A percentile compares a stretch with the other conserved stretches of the same genome.
Conservation (phyloP, 2,329 filamentous ascomycete species). For the Thielaviopsis populi region DNA sequence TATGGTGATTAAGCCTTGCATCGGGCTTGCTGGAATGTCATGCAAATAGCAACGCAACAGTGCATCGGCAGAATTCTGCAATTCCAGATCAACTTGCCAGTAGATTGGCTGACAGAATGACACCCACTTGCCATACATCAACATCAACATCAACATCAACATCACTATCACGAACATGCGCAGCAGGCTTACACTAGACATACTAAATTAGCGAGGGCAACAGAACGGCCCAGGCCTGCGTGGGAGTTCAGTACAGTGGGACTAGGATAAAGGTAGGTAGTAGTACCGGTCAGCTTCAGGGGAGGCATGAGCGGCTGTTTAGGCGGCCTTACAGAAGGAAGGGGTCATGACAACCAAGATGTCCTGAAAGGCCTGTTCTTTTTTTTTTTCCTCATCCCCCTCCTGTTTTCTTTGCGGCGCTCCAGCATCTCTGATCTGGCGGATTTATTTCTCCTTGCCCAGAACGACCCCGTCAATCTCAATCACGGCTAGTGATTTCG, state of each 20-base stretch:
- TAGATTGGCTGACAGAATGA: no score
- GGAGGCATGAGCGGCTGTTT: neutral
- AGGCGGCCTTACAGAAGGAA: neutral
- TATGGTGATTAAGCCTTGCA: neutral
- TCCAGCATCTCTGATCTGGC: neutral
- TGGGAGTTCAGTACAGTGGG: neutral
- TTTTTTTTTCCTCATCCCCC: neutral
- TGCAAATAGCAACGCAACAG: neutral
- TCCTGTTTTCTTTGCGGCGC: neutral
- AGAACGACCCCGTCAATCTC: neutral
- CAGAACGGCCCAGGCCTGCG: neutral
- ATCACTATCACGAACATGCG: no score
- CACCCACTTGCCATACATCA: no score
- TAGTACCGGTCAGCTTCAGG: neutral
- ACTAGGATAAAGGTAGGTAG: neutral
- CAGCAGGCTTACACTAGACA: no score
- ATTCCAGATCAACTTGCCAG: no score
- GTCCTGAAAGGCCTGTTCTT: no score
- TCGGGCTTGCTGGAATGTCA: neutral
- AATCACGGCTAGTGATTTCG: neutral
- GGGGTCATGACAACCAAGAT: no score
- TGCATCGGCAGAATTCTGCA: no score
- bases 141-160: neutral
- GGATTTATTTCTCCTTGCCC: slow-evolving; percentile 1
- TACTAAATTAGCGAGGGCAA: neutral